phyloP scores from a whole-genome alignment of 1,139 yeast genomes.

The Lodderomyces elongisporus region DNA sequence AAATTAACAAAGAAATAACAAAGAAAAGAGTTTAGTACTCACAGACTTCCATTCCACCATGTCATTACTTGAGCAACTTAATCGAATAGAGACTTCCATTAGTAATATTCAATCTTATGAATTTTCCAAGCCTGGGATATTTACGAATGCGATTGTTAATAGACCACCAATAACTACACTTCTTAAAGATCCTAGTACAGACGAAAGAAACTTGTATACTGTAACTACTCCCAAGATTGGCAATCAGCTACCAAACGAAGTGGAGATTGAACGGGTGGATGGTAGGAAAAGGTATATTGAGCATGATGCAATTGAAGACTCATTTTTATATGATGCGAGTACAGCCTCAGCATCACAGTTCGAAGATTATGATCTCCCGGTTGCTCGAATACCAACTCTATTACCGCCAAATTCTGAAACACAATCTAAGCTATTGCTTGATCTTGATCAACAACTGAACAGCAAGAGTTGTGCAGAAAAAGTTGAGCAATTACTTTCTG shows the following conservation, averaged over 20 bases:
- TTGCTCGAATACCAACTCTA: slow-evolving; percentile 18
- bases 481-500: slow-evolving; percentile 18
- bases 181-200: slow-evolving; percentile 54
- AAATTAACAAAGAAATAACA: no score
- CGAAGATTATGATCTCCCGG: slow-evolving; percentile 14
- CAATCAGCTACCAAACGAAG: slow-evolving; percentile 1
- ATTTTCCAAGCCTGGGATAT: slow-evolving; percentile 54
- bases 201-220: slow-evolving; percentile 48
- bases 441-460: no score
- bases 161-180: slow-evolving; percentile 55
- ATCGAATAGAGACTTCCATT: slow-evolving; percentile 20
- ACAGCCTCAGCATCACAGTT: slow-evolving; percentile 4
- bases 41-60: no score
- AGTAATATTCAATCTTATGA: slow-evolving; percentile 25
- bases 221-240: slow-evolving; percentile 11
- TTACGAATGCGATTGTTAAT: slow-evolving; percentile 57
- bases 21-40: no score
- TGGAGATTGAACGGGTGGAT: slow-evolving; percentile 27
- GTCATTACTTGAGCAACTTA: slow-evolving; percentile 21
- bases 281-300: slow-evolving; percentile 26
- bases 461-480: slow-evolving; percentile 15
- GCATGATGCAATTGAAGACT: slow-evolving; percentile 15
- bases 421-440: no score
- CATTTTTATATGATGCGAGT: slow-evolving; percentile 4
- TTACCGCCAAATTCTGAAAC: neutral